phyloP scores from a whole-genome alignment of 805 yeast genomes.

The Wickerhamomyces silvicola region DNA sequence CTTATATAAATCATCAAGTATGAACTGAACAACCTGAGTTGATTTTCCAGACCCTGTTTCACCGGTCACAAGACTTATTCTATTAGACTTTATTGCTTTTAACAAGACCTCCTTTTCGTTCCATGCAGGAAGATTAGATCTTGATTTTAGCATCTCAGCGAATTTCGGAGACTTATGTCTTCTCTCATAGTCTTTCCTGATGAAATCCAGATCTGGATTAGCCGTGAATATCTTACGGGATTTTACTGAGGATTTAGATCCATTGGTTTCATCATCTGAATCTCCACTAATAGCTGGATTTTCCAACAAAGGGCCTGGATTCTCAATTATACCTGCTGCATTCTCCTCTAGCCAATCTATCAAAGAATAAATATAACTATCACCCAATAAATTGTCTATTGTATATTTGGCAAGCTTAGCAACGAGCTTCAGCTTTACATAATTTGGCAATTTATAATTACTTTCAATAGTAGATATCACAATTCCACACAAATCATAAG shows the following conservation, averaged over 20 bases:
- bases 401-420: conserved; percentile 40
- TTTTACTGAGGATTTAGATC: conserved; percentile 1
- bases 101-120: conserved; percentile 50
- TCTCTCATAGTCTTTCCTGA: conserved; percentile 29
- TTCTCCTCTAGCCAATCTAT: conserved; percentile 75
- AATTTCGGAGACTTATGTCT: conserved; percentile 30
- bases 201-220: conserved; percentile 24
- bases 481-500: conserved; percentile 64
- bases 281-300: conserved; percentile 1
- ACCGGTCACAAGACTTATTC: conserved; percentile 80
- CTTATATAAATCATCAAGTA: conserved; percentile 58
- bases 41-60: conserved; percentile 98
- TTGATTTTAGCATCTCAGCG: conserved; percentile 33
- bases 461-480: conserved; percentile 38
- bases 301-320: conserved; percentile 67
- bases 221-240: conserved; percentile 14
- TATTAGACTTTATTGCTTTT: conserved; percentile 46
- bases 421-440: conserved; percentile 55
- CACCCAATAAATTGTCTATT: conserved; percentile 49
- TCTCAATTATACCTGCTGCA: conserved; percentile 46
- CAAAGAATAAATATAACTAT: conserved; percentile 59
- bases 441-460: conserved; percentile 53
- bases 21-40: conserved; percentile 88
- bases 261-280: conserved; percentile 1
- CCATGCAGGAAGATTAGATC: conserved; percentile 83